Conservation (phyloP, 2,329 filamentous ascomycete species). For the Xylaria hypoxylon region DNA sequence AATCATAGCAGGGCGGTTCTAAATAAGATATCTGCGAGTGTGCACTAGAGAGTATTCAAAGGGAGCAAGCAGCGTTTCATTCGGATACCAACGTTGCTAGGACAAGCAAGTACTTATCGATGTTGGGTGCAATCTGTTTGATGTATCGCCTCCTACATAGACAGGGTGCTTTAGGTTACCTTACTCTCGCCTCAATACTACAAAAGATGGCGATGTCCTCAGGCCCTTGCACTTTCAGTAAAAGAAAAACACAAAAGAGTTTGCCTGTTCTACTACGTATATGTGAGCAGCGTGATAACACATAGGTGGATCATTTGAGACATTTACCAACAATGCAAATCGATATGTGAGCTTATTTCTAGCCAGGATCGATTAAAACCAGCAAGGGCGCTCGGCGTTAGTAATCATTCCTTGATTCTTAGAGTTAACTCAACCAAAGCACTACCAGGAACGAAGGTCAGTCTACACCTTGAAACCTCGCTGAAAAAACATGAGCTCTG, state of each 20-base stretch:
- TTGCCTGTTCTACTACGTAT: conserved; percentile 8
- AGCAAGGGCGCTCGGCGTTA: conserved; percentile 1
- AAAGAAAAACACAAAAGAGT: background rate
- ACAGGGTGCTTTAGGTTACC: conserved; percentile 3
- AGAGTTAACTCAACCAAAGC: too few relatives aligned
- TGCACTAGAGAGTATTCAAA: background rate
- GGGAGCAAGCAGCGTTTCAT: too few relatives aligned
- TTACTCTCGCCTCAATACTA: conserved; percentile 13
- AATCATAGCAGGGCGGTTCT: background rate
- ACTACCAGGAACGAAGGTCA: conserved; percentile 4
- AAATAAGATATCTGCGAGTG: background rate
- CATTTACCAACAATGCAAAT: conserved; percentile 12
- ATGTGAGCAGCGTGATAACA: conserved; percentile 3
- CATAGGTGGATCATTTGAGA: conserved; percentile 18
- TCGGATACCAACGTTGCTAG: background rate
- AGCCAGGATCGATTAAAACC: conserved; percentile 6
- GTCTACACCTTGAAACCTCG: background rate
- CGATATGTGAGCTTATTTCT: background rate
- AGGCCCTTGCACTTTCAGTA: background rate
- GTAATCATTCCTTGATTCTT: background rate
- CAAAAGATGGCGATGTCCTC: conserved; percentile 1
- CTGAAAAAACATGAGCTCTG: background rate
- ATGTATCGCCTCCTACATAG: background rate
- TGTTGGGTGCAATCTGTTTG: background rate
- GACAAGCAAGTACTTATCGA: background rate